Base-by-base conservation (phyloP, 148 eudicot genomes). In the Rhododendron williamsianum region DNA sequence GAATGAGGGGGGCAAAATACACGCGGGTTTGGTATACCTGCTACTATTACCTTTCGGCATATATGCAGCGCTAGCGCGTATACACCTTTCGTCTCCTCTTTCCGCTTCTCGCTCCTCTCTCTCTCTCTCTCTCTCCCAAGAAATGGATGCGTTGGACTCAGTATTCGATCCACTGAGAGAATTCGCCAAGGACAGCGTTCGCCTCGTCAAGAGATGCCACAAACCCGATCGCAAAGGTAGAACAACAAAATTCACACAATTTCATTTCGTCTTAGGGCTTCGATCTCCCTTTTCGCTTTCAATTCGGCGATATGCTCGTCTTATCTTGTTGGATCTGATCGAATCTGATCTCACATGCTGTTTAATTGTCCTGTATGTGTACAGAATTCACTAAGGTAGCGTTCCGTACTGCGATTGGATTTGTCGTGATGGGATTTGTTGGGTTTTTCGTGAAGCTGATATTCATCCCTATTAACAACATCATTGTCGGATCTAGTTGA, bases 391-490 rank as follows among this genome's bases (percentile, higher is more conserved):
- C 95, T 23, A 92, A 93, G 89, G 95, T 93, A 33, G 95, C 94
- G n/a, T 84, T 91, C 45, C 92, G 94, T 72, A 92, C 95, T 8
- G 95, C 95, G 38, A 86, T 93, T 46, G 95, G 94, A 43, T 92
- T 93, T 51, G 95, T 92, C 18, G 95, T 93, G 76, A 93, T 93
- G 95, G 95, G 95, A 81, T 93, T 93, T 63, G 94, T 93, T 4
- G 95, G 95, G 1, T 93, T 93, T 79, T 93, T 92, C 87, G 95
- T 93, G 38, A 92, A 92, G 91, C 89, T 93, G 78, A 92, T 93
- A 71, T 93, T 93, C 82, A 92, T 93, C 23, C 94, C 95, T 25
- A 92, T 93, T 51, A 93, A 93, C 87, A 93, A 92, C 74, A 93
- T 93, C 72, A 92, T 93, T 35, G 95, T 93, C 48, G 93, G 93